Conservation (phyloP, 352 stramenopile genomes). For the Phytophthora meadii region DNA sequence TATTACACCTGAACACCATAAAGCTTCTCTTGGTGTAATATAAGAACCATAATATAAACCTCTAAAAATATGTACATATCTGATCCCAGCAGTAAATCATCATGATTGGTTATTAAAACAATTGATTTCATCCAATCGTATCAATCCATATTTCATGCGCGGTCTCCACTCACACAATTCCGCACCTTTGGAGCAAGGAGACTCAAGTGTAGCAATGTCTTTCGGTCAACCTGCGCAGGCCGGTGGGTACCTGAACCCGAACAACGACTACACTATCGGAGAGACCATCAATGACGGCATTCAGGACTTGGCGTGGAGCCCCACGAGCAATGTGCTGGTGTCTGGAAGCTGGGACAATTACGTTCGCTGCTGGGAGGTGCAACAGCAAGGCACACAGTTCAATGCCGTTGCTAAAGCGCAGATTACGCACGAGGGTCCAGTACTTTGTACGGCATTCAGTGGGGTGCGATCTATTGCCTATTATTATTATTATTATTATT, state of each 20-base stretch:
- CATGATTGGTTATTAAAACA: no score
- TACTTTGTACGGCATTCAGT: slow-evolving; percentile 93
- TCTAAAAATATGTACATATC: no score
- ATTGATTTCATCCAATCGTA: no score
- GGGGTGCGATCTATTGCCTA: slow-evolving; percentile 43
- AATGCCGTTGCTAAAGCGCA: slow-evolving; percentile 81
- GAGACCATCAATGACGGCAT: slow-evolving; percentile 75
- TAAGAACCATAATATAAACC: no score
- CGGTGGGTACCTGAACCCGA: slow-evolving; percentile 71
- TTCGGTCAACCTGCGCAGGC: slow-evolving; percentile 58
- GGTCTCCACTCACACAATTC: slow-evolving; percentile 24
- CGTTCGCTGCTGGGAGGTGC: slow-evolving; percentile 86
- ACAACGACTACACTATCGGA: slow-evolving; percentile 81
- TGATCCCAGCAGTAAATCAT: no score
- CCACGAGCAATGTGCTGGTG: slow-evolving; percentile 76
- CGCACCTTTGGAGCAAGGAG: neutral
- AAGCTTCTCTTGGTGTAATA: no score
- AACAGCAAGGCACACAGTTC: slow-evolving; percentile 75
- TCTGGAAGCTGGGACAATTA: slow-evolving; percentile 85
- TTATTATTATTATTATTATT: neutral
- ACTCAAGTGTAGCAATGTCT: slow-evolving; percentile 28
- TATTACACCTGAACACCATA: no score
- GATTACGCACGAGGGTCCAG: slow-evolving; percentile 90
- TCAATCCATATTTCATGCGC: neutral
- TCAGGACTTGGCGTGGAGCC: slow-evolving; percentile 81